These are phyloP conservation scores for Dipodascopsis tothii DNA, from an alignment of 805 yeast genomes.

Conservation along the genomic window DNA sequence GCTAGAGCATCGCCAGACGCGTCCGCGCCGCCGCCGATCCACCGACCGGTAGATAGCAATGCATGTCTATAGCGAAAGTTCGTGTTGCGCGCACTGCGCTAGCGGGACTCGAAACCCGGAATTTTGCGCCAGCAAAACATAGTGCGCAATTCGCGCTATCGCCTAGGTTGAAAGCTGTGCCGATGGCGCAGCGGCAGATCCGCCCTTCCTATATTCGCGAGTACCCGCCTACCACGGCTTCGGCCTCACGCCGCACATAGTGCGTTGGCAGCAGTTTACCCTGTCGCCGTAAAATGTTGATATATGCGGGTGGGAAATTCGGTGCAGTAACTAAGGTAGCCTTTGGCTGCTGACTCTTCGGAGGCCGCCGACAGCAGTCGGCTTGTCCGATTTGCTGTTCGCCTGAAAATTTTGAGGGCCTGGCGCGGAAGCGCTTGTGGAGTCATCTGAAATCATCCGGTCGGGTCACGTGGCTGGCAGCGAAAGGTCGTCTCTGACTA, in stretches of 20 bases:
- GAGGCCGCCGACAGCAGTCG: not conserved
- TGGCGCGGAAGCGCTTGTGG: slow-evolving; percentile 21
- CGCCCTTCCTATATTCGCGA: slow-evolving; percentile 12
- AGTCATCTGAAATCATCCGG: slow-evolving; percentile 11
- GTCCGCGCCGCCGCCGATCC: too few relatives aligned
- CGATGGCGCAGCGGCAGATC: slow-evolving; percentile 9
- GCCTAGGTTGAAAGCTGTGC: not conserved
- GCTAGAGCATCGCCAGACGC: too few relatives aligned
- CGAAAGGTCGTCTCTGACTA: not conserved
- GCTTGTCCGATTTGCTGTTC: slow-evolving; percentile 1
- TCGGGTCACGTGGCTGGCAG: not conserved
- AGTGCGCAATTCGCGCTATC: not conserved
- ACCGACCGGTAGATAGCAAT: too few relatives aligned
- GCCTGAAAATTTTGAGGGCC: slow-evolving; percentile 22
- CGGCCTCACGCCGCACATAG: too few relatives aligned
- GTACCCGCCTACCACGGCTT: slow-evolving; percentile 9
- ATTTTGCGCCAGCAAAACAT: too few relatives aligned
- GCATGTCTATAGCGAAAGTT: too few relatives aligned
- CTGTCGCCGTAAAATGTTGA: too few relatives aligned
- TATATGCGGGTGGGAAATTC: slow-evolving; percentile 25
- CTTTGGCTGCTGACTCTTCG: not conserved
- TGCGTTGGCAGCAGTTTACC: too few relatives aligned
- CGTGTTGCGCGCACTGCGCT: too few relatives aligned
- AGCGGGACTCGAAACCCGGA: too few relatives aligned
- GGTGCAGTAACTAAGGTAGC: slow-evolving; percentile 14